A percentile compares a stretch with the other conserved stretches of the same genome.
Evolutionary conservation across 257 asterid species (phyloP).

Genomic region (Scutellaria baicalensis): DNA sequence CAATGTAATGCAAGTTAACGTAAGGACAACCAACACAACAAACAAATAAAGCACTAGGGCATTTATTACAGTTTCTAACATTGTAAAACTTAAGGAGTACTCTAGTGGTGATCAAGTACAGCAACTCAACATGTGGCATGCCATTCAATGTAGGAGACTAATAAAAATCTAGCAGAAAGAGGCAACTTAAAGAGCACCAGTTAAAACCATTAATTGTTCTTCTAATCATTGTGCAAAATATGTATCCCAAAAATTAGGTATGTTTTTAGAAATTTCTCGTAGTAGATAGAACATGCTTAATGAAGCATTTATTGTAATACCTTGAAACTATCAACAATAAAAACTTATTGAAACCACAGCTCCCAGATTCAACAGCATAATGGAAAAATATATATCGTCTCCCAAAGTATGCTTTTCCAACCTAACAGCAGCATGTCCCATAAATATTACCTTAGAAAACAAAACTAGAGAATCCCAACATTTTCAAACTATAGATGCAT

Average conservation of each 20-base stretch:
- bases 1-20: not conserved
- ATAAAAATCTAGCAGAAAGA: not conserved
- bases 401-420: not conserved
- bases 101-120: not conserved
- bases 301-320: not conserved
- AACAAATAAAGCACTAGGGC: not conserved
- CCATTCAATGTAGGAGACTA: not conserved
- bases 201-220: not conserved
- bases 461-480: not conserved
- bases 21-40: not conserved
- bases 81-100: not conserved
- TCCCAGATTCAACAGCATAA: not conserved
- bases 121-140: not conserved
- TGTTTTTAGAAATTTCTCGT: not conserved
- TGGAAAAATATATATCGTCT: not conserved
- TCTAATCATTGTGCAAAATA: not conserved
- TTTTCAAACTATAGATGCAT: not conserved
- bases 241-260: not conserved
- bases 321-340: not conserved
- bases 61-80: not conserved
- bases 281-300: not conserved
- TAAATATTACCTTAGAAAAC: not conserved
- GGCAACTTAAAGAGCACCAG: not conserved
- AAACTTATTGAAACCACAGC: not conserved
- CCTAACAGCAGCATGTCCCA: conserved; percentile 3